These are phyloP conservation scores for Pichia sp. DNA, from an alignment of 1,139 yeast genomes.

Conservation along the genomic window DNA sequence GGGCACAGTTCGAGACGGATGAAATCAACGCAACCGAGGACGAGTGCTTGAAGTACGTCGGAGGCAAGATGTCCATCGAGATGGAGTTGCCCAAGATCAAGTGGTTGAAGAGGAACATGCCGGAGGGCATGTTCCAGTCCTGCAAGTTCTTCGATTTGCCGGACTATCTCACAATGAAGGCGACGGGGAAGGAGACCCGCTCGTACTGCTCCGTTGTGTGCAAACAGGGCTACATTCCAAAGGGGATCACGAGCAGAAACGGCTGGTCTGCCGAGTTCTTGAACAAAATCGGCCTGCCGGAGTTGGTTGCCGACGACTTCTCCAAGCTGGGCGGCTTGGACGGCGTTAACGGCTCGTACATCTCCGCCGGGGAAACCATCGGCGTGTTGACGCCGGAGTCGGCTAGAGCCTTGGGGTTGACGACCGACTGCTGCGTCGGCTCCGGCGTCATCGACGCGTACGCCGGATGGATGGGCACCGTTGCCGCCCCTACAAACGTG, in stretches of 20 bases:
- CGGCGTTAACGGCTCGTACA: slow-evolving; percentile 63
- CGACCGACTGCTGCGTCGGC: slow-evolving; percentile 78
- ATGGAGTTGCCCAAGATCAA: slow-evolving; percentile 97
- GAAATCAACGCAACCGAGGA: slow-evolving; percentile 77
- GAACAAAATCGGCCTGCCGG: slow-evolving; percentile 62
- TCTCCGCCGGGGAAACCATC: slow-evolving; percentile 84
- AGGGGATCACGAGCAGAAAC: slow-evolving; percentile 79
- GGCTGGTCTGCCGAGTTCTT: slow-evolving; percentile 91
- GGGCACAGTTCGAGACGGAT: slow-evolving; percentile 84
- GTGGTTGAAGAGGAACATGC: slow-evolving; percentile 89
- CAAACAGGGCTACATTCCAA: slow-evolving; percentile 91
- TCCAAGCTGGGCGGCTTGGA: slow-evolving; percentile 80
- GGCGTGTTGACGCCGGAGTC: slow-evolving; percentile 64
- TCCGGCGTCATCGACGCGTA: slow-evolving; percentile 97
- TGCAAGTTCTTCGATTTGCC: slow-evolving; percentile 90
- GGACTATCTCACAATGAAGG: slow-evolving; percentile 84
- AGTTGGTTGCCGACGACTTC: slow-evolving; percentile 72
- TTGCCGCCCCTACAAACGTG: slow-evolving; percentile 68
- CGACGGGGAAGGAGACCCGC: slow-evolving; percentile 83
- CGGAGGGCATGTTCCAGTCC: slow-evolving; percentile 52
- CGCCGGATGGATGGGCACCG: slow-evolving; percentile 98
- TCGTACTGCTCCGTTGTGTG: slow-evolving; percentile 89
- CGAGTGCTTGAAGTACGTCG: slow-evolving; percentile 81
- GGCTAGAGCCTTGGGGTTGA: slow-evolving; percentile 82
- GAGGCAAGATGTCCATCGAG: slow-evolving; percentile 96